Conservation (phyloP, 345 rosid genomes). For the Syzygium grande region DNA sequence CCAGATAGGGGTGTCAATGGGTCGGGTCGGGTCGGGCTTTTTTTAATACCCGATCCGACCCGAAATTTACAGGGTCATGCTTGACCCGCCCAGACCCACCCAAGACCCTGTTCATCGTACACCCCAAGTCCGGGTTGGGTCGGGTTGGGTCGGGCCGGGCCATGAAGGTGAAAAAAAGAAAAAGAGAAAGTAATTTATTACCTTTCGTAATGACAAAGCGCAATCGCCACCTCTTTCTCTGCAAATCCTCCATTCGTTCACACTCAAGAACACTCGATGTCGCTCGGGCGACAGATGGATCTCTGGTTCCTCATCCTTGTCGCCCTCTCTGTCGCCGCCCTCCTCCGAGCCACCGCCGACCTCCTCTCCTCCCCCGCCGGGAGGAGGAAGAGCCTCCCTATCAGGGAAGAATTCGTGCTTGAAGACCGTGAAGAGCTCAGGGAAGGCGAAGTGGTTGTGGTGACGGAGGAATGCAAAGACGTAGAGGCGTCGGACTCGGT, state of each 20-base stretch:
- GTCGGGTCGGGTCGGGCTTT: too few relatives aligned
- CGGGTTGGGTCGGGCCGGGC: too few relatives aligned
- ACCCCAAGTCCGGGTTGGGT: too few relatives aligned
- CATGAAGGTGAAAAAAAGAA: too few relatives aligned
- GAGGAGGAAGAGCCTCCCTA: not conserved
- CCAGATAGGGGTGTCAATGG: too few relatives aligned
- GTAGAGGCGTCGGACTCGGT: not conserved
- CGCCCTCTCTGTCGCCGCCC: not conserved
- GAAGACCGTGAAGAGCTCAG: not conserved
- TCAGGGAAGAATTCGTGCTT: not conserved
- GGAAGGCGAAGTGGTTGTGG: not conserved
- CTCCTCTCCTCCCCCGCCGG: not conserved
- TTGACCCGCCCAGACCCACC: too few relatives aligned
- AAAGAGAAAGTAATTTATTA: not conserved
- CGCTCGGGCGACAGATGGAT: not conserved
- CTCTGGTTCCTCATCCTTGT: conserved; percentile 1
- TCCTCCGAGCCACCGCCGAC: not conserved
- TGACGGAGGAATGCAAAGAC: not conserved
- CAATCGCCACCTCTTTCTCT: not conserved
- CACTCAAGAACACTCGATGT: not conserved
- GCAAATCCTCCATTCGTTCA: not conserved
- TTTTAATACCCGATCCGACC: too few relatives aligned
- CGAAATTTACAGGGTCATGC: too few relatives aligned
- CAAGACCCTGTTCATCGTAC: too few relatives aligned
- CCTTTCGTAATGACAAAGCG: not conserved